Evolutionary conservation across 371 early-diverging fungal species (phyloP), one percentile per base, ranked within the genome.

Genomic region (Saksenaea oblongispora): DNA sequence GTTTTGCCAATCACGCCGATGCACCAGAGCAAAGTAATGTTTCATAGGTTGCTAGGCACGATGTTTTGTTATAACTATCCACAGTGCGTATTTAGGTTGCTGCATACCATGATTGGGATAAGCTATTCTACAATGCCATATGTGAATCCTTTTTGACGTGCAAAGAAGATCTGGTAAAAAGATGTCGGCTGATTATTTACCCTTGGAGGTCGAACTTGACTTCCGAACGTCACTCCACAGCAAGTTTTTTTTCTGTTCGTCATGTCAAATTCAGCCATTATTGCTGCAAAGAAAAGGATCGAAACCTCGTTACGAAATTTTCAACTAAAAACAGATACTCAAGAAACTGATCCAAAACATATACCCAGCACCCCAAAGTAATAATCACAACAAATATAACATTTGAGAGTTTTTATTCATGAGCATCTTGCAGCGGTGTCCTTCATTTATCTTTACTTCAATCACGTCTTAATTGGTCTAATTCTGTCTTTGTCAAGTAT

Each of bases 401-500:
- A 22, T 15, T 44, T 35, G 37, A 17, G 24, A 54, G 31, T 34
- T n/a, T n/a, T n/a, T 24, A 56, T 17, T 37, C 35, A 31, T 34
- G 10, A 27, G 22, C 27, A 15, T 35, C 39, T 22, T 34, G 35
- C 5, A 75, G 75, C 54, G 70, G 71, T 55, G 63, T 66, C 4
- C 61, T 83, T 1, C 63, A 72, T 53, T 59, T 83, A 17, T 73
- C 83, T 1, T 54, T 83, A 34, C 56, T 79, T 5, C 78, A 83
- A 51, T 83, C 83, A 11, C 73, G 83, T 17, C 57, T 79, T 4
- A 73, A 78, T 27, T 83, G 80, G 80, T 42, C 67, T n/a, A 70
- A 53, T 15, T 70, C 70, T 11, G 57, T 75, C 1, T 78, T 83
- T 60, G 47, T 62, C 24, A 76, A 72, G 59, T 83, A 78, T 58